Conservation (phyloP, 805 yeast genomes). For the Saturnispora gosingensis region DNA sequence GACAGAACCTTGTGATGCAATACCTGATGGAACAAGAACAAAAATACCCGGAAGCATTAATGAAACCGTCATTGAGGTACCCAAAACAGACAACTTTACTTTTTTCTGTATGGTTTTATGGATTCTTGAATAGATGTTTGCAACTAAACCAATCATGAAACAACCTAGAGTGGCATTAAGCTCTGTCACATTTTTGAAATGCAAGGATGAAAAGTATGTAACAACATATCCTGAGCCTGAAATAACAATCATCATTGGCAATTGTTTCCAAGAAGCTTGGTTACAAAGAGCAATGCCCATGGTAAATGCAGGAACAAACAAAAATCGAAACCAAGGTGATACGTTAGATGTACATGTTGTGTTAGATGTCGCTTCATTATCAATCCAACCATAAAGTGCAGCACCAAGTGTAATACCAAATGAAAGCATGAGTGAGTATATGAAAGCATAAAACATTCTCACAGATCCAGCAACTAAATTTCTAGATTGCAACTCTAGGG, state of each 20-base stretch:
- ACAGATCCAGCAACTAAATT: conserved; percentile 91
- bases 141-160: conserved; percentile 78
- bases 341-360: conserved; percentile 48
- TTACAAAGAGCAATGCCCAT: conserved; percentile 58
- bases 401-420: conserved; percentile 94
- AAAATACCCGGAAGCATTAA: conserved; percentile 95
- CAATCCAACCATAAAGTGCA: conserved; percentile 92
- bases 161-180: conserved; percentile 88
- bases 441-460: conserved; percentile 93
- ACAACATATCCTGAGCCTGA: conserved; percentile 61
- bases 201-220: conserved; percentile 59
- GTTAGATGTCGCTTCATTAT: conserved; percentile 56
- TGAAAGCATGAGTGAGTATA: conserved; percentile 82
- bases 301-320: conserved; percentile 75
- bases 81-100: conserved; percentile 14
- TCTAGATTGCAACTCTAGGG: conserved; percentile 81
- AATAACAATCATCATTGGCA: conserved; percentile 75
- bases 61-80: conserved; percentile 64
- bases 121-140: conserved; percentile 79
- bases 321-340: conserved; percentile 49
- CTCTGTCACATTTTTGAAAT: conserved; percentile 56
- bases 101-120: conserved; percentile 49
- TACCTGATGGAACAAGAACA: conserved; percentile 91
- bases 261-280: conserved; percentile 74
- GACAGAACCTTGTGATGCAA: conserved; percentile 81